phyloP scores from a whole-genome alignment of 2,329 filamentous ascomycete species.

The Malbranchea zuffiana region DNA sequence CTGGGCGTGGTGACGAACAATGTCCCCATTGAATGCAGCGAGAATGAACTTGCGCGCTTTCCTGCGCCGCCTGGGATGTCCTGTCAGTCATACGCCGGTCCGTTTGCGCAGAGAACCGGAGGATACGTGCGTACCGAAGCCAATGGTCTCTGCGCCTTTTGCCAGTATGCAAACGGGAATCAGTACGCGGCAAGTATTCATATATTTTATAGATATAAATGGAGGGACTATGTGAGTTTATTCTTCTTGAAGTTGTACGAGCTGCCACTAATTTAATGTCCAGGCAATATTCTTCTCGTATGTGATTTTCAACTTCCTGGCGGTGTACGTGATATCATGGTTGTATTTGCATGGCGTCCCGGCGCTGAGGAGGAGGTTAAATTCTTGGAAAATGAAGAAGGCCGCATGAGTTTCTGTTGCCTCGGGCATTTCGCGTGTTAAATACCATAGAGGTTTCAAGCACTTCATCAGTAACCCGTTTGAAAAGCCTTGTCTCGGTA shows the following conservation, averaged over 20 bases:
- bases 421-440: too few species aligned
- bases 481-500: not conserved
- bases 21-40: conserved; percentile 45
- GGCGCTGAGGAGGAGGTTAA: conserved; percentile 25
- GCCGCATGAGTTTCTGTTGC: too few species aligned
- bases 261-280: not conserved
- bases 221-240: conserved; percentile 49
- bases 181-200: conserved; percentile 51
- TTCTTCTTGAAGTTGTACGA: not conserved
- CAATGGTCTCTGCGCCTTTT: conserved; percentile 52
- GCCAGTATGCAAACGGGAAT: conserved; percentile 51
- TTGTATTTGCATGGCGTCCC: conserved; percentile 38
- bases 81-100: conserved; percentile 49
- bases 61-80: conserved; percentile 46
- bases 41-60: conserved; percentile 51
- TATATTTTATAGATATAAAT: conserved; percentile 50
- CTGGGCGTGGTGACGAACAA: conserved; percentile 46
- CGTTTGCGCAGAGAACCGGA: conserved; percentile 44
- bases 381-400: conserved; percentile 13
- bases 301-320: conserved; percentile 52
- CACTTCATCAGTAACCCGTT: not conserved
- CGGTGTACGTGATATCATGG: conserved; percentile 45
- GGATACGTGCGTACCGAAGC: conserved; percentile 51
- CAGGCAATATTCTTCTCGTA: conserved; percentile 53
- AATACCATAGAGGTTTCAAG: not conserved